phyloP scores from a whole-genome alignment of 345 rosid species.

The Tarenaya hassleriana region DNA sequence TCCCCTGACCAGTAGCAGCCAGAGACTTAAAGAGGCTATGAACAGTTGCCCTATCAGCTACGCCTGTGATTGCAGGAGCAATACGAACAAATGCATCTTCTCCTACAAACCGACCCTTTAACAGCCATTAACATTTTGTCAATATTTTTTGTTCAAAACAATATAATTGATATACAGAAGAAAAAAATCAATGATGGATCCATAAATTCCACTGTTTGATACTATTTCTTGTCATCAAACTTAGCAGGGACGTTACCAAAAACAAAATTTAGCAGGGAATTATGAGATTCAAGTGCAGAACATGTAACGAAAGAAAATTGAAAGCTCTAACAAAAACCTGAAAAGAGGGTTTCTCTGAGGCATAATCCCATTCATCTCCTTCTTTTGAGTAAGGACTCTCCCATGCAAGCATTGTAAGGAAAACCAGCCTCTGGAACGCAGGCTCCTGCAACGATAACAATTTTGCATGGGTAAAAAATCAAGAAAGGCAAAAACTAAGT shows the following conservation, averaged over 20 bases:
- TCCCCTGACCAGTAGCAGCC: constrained; percentile 45
- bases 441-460: constrained; percentile 49
- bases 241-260: neutral
- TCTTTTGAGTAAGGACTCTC: constrained; percentile 58
- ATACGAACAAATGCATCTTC: constrained; percentile 86
- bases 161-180: neutral
- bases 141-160: constrained; percentile 14
- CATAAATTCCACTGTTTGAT: neutral
- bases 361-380: constrained; percentile 23
- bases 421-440: constrained; percentile 82
- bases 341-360: constrained; percentile 43
- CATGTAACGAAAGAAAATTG: constrained; percentile 10
- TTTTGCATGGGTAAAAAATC: constrained; percentile 3
- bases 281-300: constrained; percentile 3
- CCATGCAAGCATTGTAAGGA: constrained; percentile 97
- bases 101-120: constrained; percentile 64
- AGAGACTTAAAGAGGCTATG: constrained; percentile 85
- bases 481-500: too few species aligned
- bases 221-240: constrained; percentile 13
- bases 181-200: constrained; percentile 2
- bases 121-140: constrained; percentile 24
- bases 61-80: constrained; percentile 81
- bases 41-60: constrained; percentile 82
- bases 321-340: constrained; percentile 40
- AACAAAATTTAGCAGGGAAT: neutral